phyloP scores from a whole-genome alignment of 345 rosid genomes.

The Crucihimalaya himalaica region DNA sequence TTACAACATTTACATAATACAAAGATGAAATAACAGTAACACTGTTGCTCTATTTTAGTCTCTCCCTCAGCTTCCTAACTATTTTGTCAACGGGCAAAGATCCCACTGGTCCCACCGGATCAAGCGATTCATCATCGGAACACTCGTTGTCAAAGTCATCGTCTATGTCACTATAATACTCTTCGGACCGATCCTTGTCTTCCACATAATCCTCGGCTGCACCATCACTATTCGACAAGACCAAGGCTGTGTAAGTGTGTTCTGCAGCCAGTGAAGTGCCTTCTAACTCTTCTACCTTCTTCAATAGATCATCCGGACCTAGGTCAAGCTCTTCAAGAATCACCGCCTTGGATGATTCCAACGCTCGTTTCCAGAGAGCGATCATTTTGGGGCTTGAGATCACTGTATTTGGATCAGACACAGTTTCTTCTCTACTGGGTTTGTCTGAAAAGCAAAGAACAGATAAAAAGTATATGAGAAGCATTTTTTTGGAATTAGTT shows the following conservation, averaged over 20 bases:
- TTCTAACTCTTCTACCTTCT: conserved; percentile 77
- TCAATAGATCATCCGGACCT: conserved; percentile 66
- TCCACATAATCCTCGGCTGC: conserved; percentile 41
- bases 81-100: conserved; percentile 68
- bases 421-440: conserved; percentile 7
- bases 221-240: conserved; percentile 43
- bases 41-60: conserved; percentile 21
- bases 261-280: conserved; percentile 64
- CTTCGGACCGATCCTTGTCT: conserved; percentile 37
- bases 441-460: conserved; percentile 27
- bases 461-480: background rate
- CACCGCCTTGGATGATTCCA: conserved; percentile 69
- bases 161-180: conserved; percentile 38
- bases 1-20: conserved; percentile 18
- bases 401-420: conserved; percentile 34
- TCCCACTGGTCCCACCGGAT: conserved; percentile 46
- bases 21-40: background rate
- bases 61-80: conserved; percentile 46
- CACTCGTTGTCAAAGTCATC: conserved; percentile 50
- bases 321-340: conserved; percentile 57
- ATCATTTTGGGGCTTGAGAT: conserved; percentile 81
- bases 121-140: conserved; percentile 46
- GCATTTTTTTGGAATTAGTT: background rate
- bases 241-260: conserved; percentile 71
- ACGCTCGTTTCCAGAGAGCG: conserved; percentile 68